phyloP scores from a whole-genome alignment of 306 rosid genomes.

The Cucumis melo region DNA sequence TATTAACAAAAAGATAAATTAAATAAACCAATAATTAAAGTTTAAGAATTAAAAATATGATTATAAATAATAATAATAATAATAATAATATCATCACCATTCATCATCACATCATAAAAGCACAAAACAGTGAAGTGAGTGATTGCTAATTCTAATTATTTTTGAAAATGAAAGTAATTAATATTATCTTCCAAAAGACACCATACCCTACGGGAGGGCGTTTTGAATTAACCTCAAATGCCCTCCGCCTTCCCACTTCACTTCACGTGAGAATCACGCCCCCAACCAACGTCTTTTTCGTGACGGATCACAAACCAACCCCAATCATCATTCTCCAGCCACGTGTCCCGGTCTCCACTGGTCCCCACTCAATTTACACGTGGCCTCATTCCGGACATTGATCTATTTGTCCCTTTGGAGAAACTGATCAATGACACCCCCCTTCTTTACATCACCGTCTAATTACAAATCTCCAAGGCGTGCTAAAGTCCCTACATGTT shows the following conservation, averaged over 20 bases:
- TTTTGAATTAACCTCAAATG: background rate
- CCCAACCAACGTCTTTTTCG: background rate
- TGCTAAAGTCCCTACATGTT: background rate
- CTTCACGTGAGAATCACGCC: conserved; percentile 1
- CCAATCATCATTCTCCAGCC: background rate
- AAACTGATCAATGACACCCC: background rate
- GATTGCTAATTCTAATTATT: no score
- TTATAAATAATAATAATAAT: no score
- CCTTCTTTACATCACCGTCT: background rate
- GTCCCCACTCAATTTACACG: background rate
- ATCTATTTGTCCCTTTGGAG: background rate
- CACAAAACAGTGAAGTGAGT: no score
- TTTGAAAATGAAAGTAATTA: no score
- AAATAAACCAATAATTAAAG: no score
- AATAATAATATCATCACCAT: no score
- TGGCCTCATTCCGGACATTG: background rate
- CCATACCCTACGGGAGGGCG: no score
- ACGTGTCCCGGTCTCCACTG: conserved; percentile 5
- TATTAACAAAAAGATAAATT: no score
- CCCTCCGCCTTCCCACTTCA: background rate
- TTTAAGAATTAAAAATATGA: no score
- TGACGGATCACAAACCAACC: background rate
- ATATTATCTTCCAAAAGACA: no score
- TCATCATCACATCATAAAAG: no score
- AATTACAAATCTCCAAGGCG: background rate